Evolutionary conservation across 805 yeast species (phyloP).

Genomic region (Pichia paraexigua): DNA sequence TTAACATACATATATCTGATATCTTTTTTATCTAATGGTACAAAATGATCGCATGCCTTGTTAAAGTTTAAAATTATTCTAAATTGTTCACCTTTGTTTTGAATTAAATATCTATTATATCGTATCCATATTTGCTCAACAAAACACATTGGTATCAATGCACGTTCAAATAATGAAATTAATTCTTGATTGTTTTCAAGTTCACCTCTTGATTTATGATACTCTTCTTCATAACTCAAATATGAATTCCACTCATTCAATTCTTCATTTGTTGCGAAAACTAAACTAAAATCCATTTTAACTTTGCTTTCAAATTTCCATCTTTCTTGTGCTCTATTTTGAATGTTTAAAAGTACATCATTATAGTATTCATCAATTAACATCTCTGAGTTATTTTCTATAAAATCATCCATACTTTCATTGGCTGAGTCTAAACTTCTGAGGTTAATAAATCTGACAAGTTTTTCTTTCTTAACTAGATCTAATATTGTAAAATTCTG

Average conservation of each 20-base stretch:
- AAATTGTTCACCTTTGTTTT: slow-evolving; percentile 25
- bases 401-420: not conserved
- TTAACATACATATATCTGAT: slow-evolving; percentile 26
- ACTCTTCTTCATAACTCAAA: slow-evolving; percentile 38
- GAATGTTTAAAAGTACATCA: slow-evolving; percentile 38
- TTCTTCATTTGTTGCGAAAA: slow-evolving; percentile 36
- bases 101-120: slow-evolving; percentile 48
- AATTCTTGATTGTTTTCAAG: slow-evolving; percentile 24
- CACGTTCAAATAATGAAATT: slow-evolving; percentile 56
- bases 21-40: slow-evolving; percentile 22
- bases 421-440: slow-evolving; percentile 5
- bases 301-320: slow-evolving; percentile 71
- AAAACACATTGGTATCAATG: slow-evolving; percentile 59
- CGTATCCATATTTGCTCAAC: slow-evolving; percentile 60
- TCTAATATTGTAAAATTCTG: slow-evolving; percentile 29
- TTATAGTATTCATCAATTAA: slow-evolving; percentile 38
- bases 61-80: slow-evolving; percentile 34
- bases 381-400: slow-evolving; percentile 13
- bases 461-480: slow-evolving; percentile 22
- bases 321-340: slow-evolving; percentile 43
- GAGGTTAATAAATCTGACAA: slow-evolving; percentile 24
- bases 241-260: slow-evolving; percentile 54
- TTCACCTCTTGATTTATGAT: not conserved
- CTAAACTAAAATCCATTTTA: slow-evolving; percentile 48
- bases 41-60: slow-evolving; percentile 38